These are phyloP conservation scores for Arctium lappa DNA, from an alignment of 129 eudicot genomes.

Conservation along the genomic window DNA sequence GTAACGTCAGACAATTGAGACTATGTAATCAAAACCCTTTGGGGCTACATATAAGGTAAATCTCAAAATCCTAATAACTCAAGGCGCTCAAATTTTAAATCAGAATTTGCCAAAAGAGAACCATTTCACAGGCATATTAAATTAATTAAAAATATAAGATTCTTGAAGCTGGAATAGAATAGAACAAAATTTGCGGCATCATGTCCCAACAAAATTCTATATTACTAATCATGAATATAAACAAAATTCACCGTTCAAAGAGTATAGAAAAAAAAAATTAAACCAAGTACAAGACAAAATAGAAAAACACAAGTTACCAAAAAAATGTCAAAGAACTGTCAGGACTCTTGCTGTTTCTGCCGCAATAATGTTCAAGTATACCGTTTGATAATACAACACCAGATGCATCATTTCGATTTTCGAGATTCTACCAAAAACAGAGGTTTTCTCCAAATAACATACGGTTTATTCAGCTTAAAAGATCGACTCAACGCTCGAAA, in stretches of 20 bases:
- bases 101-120: not conserved
- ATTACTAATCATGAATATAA: not conserved
- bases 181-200: not conserved
- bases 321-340: slow-evolving; percentile 1
- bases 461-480: not conserved
- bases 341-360: not conserved
- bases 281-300: slow-evolving; percentile 21
- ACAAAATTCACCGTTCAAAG: not conserved
- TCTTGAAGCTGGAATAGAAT: slow-evolving; percentile 5
- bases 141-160: not conserved
- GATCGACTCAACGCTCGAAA: not conserved
- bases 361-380: not conserved
- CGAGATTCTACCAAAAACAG: slow-evolving; percentile 2
- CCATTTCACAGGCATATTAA: slow-evolving; percentile 2
- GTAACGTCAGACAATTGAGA: not conserved
- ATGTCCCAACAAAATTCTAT: slow-evolving; percentile 11
- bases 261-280: slow-evolving; percentile 4
- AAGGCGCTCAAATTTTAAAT: not conserved
- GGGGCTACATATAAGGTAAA: slow-evolving; percentile 2
- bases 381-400: not conserved
- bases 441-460: not conserved
- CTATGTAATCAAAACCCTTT: slow-evolving; percentile 11
- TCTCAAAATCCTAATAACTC: not conserved
- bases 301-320: slow-evolving; percentile 1
- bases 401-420: not conserved